Conservation (phyloP, 768 basidiomycete genomes). For the Amanita pseudoporphyria region DNA sequence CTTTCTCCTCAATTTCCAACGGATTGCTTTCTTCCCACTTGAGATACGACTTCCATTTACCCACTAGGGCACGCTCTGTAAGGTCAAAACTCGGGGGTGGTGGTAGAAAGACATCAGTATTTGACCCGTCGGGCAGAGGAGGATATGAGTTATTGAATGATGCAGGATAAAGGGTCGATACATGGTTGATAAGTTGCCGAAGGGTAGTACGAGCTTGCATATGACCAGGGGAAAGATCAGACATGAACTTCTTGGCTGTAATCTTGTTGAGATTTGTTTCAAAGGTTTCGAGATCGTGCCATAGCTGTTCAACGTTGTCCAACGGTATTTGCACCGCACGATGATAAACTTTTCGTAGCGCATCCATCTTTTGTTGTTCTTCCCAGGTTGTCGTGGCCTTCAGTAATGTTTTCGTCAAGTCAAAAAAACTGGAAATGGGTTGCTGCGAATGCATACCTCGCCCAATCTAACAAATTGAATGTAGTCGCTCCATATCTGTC, state of each 20-base stretch:
- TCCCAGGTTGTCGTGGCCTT: conserved; percentile 84
- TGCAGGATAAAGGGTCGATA: conserved; percentile 49
- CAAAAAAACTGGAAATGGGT: background rate
- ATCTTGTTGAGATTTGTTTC: conserved; percentile 85
- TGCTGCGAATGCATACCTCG: conserved; percentile 34
- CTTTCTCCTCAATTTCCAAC: conserved; percentile 82
- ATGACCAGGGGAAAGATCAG: conserved; percentile 84
- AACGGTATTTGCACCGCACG: conserved; percentile 91
- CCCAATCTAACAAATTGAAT: conserved; percentile 79
- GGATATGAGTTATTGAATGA: conserved; percentile 24
- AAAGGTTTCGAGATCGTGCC: conserved; percentile 91
- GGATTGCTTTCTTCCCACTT: conserved; percentile 97
- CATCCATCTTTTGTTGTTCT: conserved; percentile 91
- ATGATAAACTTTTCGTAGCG: conserved; percentile 84
- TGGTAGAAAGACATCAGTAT: conserved; percentile 48
- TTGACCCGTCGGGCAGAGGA: conserved; percentile 12
- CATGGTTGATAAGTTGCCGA: conserved; percentile 66
- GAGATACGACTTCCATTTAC: conserved; percentile 84
- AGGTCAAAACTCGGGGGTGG: conserved; percentile 63
- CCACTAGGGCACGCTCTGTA: conserved; percentile 65
- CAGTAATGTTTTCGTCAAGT: background rate
- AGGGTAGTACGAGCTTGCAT: conserved; percentile 92
- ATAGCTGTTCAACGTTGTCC: conserved; percentile 85
- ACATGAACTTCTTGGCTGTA: conserved; percentile 94
- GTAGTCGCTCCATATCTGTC: conserved; percentile 91